Percentiles rank a stretch among this genome's conserved stretches.
Evolutionary conservation across 2,329 filamentous ascomycete species (phyloP).

Genomic region (Ceratocystis papillata): DNA sequence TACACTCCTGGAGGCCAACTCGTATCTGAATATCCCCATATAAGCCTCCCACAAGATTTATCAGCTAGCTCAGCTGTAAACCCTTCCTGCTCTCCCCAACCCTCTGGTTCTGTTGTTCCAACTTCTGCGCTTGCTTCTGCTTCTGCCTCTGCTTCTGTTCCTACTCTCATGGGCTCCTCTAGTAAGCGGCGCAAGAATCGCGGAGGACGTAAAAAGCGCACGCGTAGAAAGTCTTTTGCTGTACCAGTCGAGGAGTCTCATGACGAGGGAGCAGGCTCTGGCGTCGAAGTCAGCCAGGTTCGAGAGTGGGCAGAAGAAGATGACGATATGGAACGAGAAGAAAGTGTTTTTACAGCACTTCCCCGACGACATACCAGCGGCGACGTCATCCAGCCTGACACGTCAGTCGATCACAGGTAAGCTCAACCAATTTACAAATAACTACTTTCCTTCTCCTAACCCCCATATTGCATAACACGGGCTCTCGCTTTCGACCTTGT

Average conservation of each 20-base stretch:
- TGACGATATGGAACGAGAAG: constrained; percentile 21
- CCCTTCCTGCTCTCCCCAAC: background rate
- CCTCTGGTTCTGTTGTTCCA: background rate
- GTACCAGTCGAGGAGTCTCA: constrained; percentile 45
- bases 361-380: constrained; percentile 23
- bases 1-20: background rate
- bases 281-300: constrained; percentile 15
- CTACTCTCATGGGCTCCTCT: constrained; percentile 25
- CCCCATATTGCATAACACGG: no score
- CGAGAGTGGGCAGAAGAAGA: constrained; percentile 20
- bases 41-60: background rate
- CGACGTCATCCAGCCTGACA: constrained; percentile 3
- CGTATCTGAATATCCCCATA: background rate
- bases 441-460: no score
- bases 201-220: constrained; percentile 64
- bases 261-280: constrained; percentile 31
- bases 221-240: constrained; percentile 72
- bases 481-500: background rate
- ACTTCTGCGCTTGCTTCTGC: constrained; percentile 3
- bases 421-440: background rate
- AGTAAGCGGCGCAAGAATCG: constrained; percentile 57
- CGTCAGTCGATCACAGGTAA: constrained; percentile 5
- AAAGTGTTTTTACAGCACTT: constrained; percentile 19
- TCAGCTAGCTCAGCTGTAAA: background rate
- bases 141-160: constrained; percentile 18